Evolutionary conservation across 2,329 filamentous ascomycete genomes (phyloP).

Genomic region (Aspergillus pseudonomiae): DNA sequence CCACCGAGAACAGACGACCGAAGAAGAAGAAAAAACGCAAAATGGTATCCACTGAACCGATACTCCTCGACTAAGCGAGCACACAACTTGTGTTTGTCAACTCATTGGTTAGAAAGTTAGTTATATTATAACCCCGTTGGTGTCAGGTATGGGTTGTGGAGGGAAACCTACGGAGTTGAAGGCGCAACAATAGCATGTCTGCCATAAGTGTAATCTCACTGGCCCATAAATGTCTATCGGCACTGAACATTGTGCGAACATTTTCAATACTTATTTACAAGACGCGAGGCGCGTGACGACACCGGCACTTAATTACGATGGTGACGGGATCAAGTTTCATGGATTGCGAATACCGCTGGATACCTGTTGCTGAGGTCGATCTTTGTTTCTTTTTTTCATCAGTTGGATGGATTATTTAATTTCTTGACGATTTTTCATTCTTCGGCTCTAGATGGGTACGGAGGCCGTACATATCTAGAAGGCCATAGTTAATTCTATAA

Average conservation of each 20-base stretch:
- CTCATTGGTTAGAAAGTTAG: background rate
- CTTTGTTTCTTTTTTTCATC: background rate
- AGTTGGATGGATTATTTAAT: background rate
- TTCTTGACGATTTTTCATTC: background rate
- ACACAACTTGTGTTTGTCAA: background rate
- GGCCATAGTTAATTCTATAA: background rate
- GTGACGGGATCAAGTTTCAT: background rate
- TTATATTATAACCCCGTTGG: background rate
- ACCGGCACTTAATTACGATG: background rate
- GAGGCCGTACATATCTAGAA: background rate
- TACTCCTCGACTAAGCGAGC: conserved; percentile 10
- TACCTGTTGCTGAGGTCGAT: background rate
- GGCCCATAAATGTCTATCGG: background rate
- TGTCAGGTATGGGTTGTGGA: background rate
- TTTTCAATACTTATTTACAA: background rate
- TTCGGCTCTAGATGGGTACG: background rate
- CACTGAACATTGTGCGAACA: background rate
- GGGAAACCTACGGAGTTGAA: background rate
- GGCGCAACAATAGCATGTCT: background rate
- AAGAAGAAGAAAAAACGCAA: conserved; percentile 24
- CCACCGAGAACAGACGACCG: conserved; percentile 11
- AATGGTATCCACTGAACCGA: conserved; percentile 2
- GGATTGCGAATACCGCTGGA: background rate
- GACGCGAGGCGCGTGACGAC: background rate
- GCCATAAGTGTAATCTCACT: background rate